phyloP scores from a whole-genome alignment of 306 rosid genomes.

The Lathyrus tuberosus region DNA sequence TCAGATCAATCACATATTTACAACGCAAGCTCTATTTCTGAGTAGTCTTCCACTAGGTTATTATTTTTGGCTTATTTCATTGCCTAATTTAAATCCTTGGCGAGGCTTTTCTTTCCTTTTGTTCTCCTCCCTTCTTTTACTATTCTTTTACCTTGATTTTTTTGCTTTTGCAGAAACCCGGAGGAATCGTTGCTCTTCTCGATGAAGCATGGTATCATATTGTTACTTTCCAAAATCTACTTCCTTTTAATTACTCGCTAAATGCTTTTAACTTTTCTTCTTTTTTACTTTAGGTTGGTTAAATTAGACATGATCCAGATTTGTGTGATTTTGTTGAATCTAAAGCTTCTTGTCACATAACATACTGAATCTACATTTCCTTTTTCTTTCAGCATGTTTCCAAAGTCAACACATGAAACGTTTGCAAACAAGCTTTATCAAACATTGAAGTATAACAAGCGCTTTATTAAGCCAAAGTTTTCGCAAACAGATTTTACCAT shows the following conservation, averaged over 20 bases:
- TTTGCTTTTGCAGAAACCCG: slow-evolving; percentile 81
- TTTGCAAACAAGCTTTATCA: slow-evolving; percentile 96
- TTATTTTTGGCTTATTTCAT: slow-evolving; percentile 34
- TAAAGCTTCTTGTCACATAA: slow-evolving; percentile 29
- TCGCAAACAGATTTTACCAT: slow-evolving; percentile 91
- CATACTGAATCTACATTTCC: slow-evolving; percentile 20
- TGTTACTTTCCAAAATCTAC: slow-evolving; percentile 25
- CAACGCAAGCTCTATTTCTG: slow-evolving; percentile 5
- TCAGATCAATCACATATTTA: neutral
- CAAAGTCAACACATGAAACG: slow-evolving; percentile 98
- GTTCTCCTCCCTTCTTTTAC: slow-evolving; percentile 11
- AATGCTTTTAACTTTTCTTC: slow-evolving; percentile 24
- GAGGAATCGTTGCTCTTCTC: slow-evolving; percentile 97
- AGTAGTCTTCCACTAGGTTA: slow-evolving; percentile 21
- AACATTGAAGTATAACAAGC: slow-evolving; percentile 82
- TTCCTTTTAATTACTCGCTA: slow-evolving; percentile 32
- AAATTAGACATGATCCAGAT: slow-evolving; percentile 33
- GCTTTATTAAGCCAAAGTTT: slow-evolving; percentile 95
- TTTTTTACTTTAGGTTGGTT: slow-evolving; percentile 19
- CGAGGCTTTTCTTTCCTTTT: slow-evolving; percentile 25
- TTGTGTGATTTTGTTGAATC: slow-evolving; percentile 36
- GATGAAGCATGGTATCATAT: slow-evolving; percentile 95
- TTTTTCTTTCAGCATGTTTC: slow-evolving; percentile 90
- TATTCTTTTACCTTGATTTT: slow-evolving; percentile 35
- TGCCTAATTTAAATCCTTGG: slow-evolving; percentile 19